Evolutionary conservation across 345 rosid genomes (phyloP).

Genomic region (Turritis glabra): DNA sequence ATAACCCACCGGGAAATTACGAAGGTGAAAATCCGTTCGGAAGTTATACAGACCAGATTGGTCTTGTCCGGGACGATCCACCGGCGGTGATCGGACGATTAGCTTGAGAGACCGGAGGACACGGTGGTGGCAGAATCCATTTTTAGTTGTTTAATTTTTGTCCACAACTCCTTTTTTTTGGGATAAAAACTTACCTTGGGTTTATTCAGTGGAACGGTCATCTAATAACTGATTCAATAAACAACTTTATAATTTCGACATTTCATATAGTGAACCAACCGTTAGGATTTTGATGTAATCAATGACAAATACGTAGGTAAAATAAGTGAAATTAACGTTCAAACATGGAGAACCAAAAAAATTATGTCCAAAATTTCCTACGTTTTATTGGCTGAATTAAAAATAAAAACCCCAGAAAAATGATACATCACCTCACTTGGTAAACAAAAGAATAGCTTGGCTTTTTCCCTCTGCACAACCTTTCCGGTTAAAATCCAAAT

Average conservation of each 20-base stretch:
- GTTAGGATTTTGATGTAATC: constrained; percentile 9
- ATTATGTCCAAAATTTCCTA: constrained; percentile 42
- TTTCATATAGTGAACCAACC: not conserved
- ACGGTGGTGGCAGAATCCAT: not conserved
- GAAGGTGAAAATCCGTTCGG: constrained; percentile 48
- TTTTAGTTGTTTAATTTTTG: constrained; percentile 2
- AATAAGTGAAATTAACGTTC: constrained; percentile 13
- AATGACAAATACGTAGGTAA: constrained; percentile 5
- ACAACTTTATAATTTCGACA: constrained; percentile 9
- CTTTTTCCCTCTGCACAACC: constrained; percentile 25
- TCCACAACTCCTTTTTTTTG: not conserved
- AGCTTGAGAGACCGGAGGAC: not conserved
- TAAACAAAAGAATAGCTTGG: constrained; percentile 27
- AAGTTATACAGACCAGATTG: not conserved
- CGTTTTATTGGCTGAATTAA: constrained; percentile 33
- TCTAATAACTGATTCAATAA: not conserved
- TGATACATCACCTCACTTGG: constrained; percentile 31
- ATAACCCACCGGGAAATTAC: constrained; percentile 56
- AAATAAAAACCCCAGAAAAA: constrained; percentile 17
- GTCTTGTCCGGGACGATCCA: constrained; percentile 25
- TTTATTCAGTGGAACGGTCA: constrained; percentile 22
- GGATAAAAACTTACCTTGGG: not conserved
- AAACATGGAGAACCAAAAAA: constrained; percentile 19
- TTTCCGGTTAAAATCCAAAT: constrained; percentile 27
- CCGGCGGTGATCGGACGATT: constrained; percentile 24